Evolutionary conservation across 169 alveolate genomes (phyloP).

Genomic region (Sarcocystis neurona): DNA sequence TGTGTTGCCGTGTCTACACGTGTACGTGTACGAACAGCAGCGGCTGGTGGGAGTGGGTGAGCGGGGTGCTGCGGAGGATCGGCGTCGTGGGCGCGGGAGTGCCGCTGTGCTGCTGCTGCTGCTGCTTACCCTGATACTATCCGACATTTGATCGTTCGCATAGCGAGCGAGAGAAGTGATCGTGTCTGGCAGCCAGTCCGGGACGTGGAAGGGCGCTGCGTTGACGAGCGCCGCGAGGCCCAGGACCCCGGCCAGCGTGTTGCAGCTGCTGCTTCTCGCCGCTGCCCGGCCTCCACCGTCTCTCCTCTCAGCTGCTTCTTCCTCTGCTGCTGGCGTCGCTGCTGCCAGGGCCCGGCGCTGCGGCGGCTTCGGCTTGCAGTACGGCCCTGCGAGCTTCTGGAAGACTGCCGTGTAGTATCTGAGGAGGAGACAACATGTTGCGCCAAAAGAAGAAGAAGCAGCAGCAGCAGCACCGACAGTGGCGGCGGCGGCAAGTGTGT

Average conservation of each 20-base stretch:
- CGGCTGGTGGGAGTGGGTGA: background rate
- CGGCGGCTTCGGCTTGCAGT: too few species aligned
- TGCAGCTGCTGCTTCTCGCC: background rate
- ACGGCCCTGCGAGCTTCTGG: slow-evolving; percentile 14
- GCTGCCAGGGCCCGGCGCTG: too few species aligned
- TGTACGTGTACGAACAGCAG: background rate
- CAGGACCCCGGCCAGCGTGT: background rate
- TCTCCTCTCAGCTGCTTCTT: background rate
- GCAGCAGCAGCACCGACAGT: too few species aligned
- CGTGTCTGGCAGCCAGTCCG: slow-evolving; percentile 80
- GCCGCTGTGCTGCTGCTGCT: background rate
- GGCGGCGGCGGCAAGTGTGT: too few species aligned
- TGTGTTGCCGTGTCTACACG: background rate
- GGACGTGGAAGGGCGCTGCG: slow-evolving; percentile 73
- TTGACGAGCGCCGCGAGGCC: slow-evolving; percentile 17
- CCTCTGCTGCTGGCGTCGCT: background rate
- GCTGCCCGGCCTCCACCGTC: background rate
- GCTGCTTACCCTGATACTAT: slow-evolving; percentile 36
- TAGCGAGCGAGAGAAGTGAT: slow-evolving; percentile 73
- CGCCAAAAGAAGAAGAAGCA: too few species aligned
- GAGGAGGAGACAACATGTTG: too few species aligned
- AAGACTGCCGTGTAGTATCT: background rate
- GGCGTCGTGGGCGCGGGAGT: too few species aligned
- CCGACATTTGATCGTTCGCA: slow-evolving; percentile 48
- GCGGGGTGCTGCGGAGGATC: background rate